phyloP scores from a whole-genome alignment of 352 stramenopile genomes.

The Phytophthora tubulina region DNA sequence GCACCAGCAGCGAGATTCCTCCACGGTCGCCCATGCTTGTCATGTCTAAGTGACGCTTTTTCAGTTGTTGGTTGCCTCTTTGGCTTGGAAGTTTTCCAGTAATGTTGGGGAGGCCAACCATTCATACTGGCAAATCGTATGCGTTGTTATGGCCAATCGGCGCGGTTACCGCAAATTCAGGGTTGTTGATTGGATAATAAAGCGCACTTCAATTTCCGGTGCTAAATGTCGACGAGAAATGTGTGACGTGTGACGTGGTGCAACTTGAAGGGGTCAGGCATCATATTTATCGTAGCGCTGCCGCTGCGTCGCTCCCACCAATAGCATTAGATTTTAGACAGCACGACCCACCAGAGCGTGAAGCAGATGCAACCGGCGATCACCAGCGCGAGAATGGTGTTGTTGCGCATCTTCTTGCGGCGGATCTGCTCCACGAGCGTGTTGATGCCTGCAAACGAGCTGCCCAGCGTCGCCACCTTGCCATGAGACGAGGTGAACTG shows the following conservation, averaged over 20 bases:
- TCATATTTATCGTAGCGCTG: too few relatives aligned
- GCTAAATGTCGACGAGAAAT: constrained; percentile 23
- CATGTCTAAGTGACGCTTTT: constrained; percentile 21
- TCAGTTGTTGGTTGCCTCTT: constrained; percentile 24
- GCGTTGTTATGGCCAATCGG: constrained; percentile 21
- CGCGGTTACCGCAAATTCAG: neutral
- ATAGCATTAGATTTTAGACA: constrained; percentile 68
- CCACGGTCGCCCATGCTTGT: constrained; percentile 55
- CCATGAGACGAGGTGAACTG: constrained; percentile 86
- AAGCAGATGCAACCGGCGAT: constrained; percentile 97
- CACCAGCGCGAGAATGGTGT: constrained; percentile 96
- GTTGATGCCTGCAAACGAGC: constrained; percentile 96
- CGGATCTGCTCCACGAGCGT: constrained; percentile 96
- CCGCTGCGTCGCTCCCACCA: neutral
- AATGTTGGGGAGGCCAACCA: constrained; percentile 36
- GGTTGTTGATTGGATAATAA: constrained; percentile 33
- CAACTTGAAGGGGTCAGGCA: neutral
- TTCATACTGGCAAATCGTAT: constrained; percentile 30
- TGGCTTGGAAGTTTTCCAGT: constrained; percentile 37
- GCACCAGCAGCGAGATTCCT: constrained; percentile 94
- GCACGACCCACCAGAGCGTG: constrained; percentile 95
- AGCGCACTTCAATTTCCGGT: constrained; percentile 21
- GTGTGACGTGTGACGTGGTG: constrained; percentile 19
- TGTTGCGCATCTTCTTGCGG: constrained; percentile 97
- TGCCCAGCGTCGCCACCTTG: constrained; percentile 88